phyloP scores from a whole-genome alignment of 306 rosid genomes.

The Dryas alaskensis region DNA sequence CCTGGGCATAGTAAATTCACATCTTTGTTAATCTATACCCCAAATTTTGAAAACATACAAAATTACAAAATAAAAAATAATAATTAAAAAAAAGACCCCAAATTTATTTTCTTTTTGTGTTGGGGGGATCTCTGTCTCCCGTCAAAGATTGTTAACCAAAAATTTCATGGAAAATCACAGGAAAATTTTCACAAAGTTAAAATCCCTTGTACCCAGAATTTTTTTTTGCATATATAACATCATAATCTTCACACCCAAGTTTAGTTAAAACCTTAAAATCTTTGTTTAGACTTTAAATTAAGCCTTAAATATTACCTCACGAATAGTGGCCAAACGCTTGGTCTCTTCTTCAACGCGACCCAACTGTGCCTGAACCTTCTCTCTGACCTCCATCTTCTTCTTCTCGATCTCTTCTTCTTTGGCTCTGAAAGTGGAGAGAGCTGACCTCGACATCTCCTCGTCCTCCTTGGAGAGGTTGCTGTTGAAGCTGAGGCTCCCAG shows the following conservation, averaged over 20 bases:
- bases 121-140: conserved; percentile 5
- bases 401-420: conserved; percentile 94
- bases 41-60: background rate
- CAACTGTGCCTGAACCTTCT: conserved; percentile 79
- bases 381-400: conserved; percentile 94
- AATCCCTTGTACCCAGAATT: background rate
- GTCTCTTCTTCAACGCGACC: conserved; percentile 97
- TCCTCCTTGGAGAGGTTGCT: conserved; percentile 89
- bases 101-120: background rate
- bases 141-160: background rate
- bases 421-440: conserved; percentile 85
- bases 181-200: background rate
- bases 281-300: background rate
- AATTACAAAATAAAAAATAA: background rate
- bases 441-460: conserved; percentile 93
- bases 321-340: conserved; percentile 84
- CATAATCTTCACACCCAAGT: background rate
- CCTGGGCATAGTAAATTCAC: background rate
- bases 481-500: conserved; percentile 83
- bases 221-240: background rate
- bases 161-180: background rate
- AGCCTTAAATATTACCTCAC: conserved; percentile 53
- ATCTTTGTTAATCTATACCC: background rate
- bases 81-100: background rate
- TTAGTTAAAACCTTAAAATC: background rate